Evolutionary conservation across 331 rosid species (phyloP).

Genomic region (Pyracantha coccinea): DNA sequence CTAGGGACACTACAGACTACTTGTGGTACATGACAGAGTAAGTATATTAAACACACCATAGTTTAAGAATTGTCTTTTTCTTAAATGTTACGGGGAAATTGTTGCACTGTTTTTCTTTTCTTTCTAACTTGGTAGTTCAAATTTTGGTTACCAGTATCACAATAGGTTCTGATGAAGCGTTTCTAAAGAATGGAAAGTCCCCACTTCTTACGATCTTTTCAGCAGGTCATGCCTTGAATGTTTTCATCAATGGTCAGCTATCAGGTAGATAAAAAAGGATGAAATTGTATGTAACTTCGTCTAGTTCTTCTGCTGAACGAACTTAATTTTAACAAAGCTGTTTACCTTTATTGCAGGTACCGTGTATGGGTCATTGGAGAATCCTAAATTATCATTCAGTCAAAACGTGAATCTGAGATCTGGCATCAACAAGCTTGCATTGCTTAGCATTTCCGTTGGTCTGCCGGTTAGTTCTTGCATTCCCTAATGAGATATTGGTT

Average conservation of each 20-base stretch:
- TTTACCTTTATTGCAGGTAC: slow-evolving; percentile 46
- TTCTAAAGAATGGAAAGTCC: slow-evolving; percentile 51
- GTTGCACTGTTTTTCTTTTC: neutral
- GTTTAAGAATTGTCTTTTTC: neutral
- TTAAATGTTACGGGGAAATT: neutral
- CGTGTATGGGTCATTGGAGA: slow-evolving; percentile 46
- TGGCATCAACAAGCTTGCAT: slow-evolving; percentile 85
- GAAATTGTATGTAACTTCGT: neutral
- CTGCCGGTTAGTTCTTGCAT: slow-evolving; percentile 63
- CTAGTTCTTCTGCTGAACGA: neutral
- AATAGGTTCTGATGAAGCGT: slow-evolving; percentile 58
- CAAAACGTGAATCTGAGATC: slow-evolving; percentile 40
- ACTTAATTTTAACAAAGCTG: slow-evolving; percentile 10
- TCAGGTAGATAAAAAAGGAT: slow-evolving; percentile 43
- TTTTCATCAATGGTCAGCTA: slow-evolving; percentile 77
- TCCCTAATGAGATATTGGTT: neutral
- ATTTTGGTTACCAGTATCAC: slow-evolving; percentile 43
- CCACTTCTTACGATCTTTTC: slow-evolving; percentile 70
- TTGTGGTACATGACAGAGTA: slow-evolving; percentile 99
- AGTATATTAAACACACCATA: slow-evolving; percentile 26
- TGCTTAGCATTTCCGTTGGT: slow-evolving; percentile 79
- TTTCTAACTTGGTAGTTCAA: slow-evolving; percentile 2
- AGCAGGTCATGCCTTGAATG: slow-evolving; percentile 88
- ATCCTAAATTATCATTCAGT: slow-evolving; percentile 64
- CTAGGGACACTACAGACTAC: slow-evolving; percentile 76